Base-by-base conservation (phyloP, 805 yeast species). In the Ogataea philodendri region DNA sequence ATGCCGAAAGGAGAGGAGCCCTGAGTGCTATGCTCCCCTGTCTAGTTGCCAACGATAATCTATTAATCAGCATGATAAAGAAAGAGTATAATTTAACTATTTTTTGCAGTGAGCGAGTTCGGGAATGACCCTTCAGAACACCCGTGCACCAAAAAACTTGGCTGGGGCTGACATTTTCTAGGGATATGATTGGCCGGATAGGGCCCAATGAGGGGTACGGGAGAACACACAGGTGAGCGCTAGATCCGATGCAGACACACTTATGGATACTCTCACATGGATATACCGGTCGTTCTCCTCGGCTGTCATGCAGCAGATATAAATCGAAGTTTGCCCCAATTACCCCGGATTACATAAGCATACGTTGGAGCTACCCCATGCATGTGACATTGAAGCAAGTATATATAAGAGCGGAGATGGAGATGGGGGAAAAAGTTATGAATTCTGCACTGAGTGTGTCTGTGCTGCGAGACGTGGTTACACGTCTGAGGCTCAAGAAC, bases 401-500 rank as follows among this genome's bases (percentile, higher is more conserved):
- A 34, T 34, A 27, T 34, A 34, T 17, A 27, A 15, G 14, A 22
- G 28, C 4, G 37, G 26, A 15, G 23, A 5, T 15, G n/a, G 14
- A 8, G 5, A 9, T 14, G n/a, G 18, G 5, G 13, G 9, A 19
- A 7, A 4, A 11, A 14, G 17, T 13, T 18, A 21, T 33, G 37
- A 33, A 15, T 25, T 22, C 26, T 24, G 19, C 22, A 8, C 3
- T 31, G 7, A 13, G 15, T 24, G 13, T 31, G 10, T 9, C 18
- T 7, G 10, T 22, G 10, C 5, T 34, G 3, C 8, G 23, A 11
- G 28, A 34, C 9, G 24, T 21, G 6, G n/a, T 38, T 8, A 13
- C 37, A 15, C 32, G 28, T 9, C 24, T 46, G 9, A 19, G 53
- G 5, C 42, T 45, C 36, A 40, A 41, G 9, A 45, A 44, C 26